Evolutionary conservation across 306 rosid species (phyloP), one percentile per base, ranked within the genome.

Genomic region (Cicer bijugum): DNA sequence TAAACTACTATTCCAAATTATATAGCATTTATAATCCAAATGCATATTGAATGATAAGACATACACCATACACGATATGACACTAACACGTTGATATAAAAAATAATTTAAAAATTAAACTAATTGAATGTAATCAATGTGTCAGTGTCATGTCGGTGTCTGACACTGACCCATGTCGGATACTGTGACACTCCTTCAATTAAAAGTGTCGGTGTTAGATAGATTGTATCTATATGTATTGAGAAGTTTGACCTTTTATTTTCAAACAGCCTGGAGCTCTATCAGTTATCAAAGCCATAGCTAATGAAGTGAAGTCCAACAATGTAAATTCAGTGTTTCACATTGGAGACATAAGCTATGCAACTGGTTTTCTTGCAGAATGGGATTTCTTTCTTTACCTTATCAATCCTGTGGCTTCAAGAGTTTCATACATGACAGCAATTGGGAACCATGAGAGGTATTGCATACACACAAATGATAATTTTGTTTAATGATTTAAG

Each of bases 391-490:
- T 93, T 59, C 87, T 93, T 66, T 40, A 80, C 23, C 93, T 81
- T 16, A 89, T 93, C 70, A 69, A 4, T 9, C 96, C 92, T 1
- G 80, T 89, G 3, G 92, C 98, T 45, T 91, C 97, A 40, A 82
- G 73, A 47, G 42, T 89, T 75, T 82, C 96, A 8, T 93, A 91
- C 87, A 93, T 93, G 98, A 90, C 97, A 5, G 92, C 93, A 40
- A 92, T 92, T 6, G 97, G 97, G 37, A 92, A 93, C 85, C 97
- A 93, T 63, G 97, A 91, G 86, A 91, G 98, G 98, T 91, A 70
- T n/a, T 67, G 4, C 66, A 39, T 66, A 11, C 7, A 74, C 50
- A 51, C 11, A 2, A 35, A 4, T 28, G 19, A 56, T 8, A 23
- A 23, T 23, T 23, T 23, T 23, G 28, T 1, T 23, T 23, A 23